Evolutionary conservation across 78 protist species (phyloP), one percentile per base, ranked within the genome.

Genomic region (Polysphondylium violaceum): DNA sequence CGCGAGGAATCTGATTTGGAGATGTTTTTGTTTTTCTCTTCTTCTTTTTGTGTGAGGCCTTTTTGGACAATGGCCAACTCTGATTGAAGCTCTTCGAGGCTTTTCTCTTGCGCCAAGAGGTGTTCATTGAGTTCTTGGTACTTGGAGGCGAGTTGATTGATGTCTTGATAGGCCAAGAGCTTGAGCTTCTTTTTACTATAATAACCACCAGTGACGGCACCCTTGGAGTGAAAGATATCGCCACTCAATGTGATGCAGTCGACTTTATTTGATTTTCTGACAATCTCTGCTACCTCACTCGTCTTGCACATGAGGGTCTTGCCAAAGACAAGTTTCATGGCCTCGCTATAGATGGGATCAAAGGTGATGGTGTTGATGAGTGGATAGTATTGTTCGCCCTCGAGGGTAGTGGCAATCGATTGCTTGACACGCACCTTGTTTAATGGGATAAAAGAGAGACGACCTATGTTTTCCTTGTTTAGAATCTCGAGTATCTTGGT

Each of bases 361-460:
- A 17, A 85, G 9, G 25, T 2, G 38, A 92, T n/a, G 14, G 61
- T 17, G 16, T 74, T 36, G 51, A 88, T 21, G 31, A 91, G 31
- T 31, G 97, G 94, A 12, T 47, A 7, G 12, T 56, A 50, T 3
- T 72, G 74, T 27, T 41, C 59, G 27, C 67, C 23, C 29, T 29
- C 23, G 21, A 56, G 0, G 25, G 43, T 14, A 14, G 55, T 38
- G n/a, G 38, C 43, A 29, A 64, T 31, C 14, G 87, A 65, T 7
- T 29, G 76, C 14, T 61, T 71, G 0, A 31, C n/a, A 12, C 36
- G n/a, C 1, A 91, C 16, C 23, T 74, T 63, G 50, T 96, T 93
- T 58, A 98, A 88, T 0, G 99, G 99, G 68, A 98, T 50, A 61
- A 98, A 98, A 1, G 99, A 75, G 50, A 98, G 86, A 29, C 99